Evolutionary conservation across 768 basidiomycete genomes (phyloP), one percentile per base, ranked within the genome.

Genomic region (Multifurca ochricompacta): DNA sequence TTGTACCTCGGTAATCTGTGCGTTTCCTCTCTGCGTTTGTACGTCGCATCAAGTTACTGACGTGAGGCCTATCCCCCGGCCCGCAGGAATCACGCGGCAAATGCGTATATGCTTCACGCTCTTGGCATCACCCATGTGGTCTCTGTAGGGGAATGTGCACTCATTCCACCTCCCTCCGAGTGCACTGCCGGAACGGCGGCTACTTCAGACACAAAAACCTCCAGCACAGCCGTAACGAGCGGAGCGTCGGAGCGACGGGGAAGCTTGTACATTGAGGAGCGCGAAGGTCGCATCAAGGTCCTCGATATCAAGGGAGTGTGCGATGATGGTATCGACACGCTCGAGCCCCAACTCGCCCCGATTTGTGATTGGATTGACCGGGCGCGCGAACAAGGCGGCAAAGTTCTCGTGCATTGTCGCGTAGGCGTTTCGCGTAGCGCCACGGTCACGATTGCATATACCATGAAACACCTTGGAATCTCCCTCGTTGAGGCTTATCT

Each of bases 381-480:
- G 47, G 95, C 92, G 39, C 73, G 91, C 36, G 68, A 72, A 31
- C 78, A 83, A 46, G 93, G 94, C 6, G 95, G 95, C 2, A 87
- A 88, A 65, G 85, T 95, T 31, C 76, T 98, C 48, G 92, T 98
- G 7, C 95, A 98, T 69, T 98, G 95, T 69, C 79, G 93, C n/a
- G 95, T 98, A n/a, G 95, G 95, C n/a, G 95, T 98, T 39, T 90
- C 87, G 40, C 74, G 95, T 56, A 91, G 87, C 64, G 94, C 95
- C 27, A 95, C 91, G 30, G 92, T 98, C 56, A 88, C 88, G 81
- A 97, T 98, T 64, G 94, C 94, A 16, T 97, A 97, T 69, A 87
- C 96, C 65, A 97, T 97, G 94, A 90, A 93, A 67, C 82, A 95
- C 65, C 80, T 91, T 19, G 73, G 76, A 21, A 73, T 94, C 42